A percentile compares a stretch with the other conserved stretches of the same genome.
phyloP scores from a whole-genome alignment of 1,284 basidiomycete species.

The Rhodotorula sp. region DNA sequence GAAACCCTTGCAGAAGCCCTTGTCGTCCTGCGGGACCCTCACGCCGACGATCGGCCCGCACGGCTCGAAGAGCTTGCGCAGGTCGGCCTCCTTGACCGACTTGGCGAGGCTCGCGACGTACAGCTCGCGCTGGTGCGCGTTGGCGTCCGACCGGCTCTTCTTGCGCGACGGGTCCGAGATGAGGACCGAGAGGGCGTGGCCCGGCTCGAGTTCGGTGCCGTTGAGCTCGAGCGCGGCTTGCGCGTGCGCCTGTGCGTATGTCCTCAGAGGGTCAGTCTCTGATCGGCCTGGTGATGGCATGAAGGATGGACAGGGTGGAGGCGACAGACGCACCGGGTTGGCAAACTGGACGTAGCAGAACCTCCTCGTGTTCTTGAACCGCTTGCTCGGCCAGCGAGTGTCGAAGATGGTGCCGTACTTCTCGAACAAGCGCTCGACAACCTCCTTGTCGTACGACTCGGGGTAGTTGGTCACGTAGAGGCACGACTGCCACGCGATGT shows the following conservation, averaged over 20 bases:
- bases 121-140: slow-evolving; percentile 74
- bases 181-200: slow-evolving; percentile 66
- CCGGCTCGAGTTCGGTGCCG: slow-evolving; percentile 67
- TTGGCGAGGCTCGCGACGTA: slow-evolving; percentile 81
- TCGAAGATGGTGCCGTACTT: slow-evolving; percentile 90
- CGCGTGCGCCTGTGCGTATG: slow-evolving; percentile 63
- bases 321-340: slow-evolving; percentile 63
- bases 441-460: slow-evolving; percentile 75
- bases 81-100: slow-evolving; percentile 69
- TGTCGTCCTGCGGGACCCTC: slow-evolving; percentile 70
- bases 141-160: slow-evolving; percentile 82
- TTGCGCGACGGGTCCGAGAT: slow-evolving; percentile 88
- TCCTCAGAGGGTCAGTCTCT: not conserved
- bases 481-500: slow-evolving; percentile 90
- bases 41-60: slow-evolving; percentile 79
- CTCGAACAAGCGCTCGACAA: slow-evolving; percentile 73
- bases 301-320: not conserved
- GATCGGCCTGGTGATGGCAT: not conserved
- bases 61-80: slow-evolving; percentile 74
- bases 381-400: slow-evolving; percentile 96
- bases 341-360: slow-evolving; percentile 95
- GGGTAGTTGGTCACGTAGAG: slow-evolving; percentile 97
- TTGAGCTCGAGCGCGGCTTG: slow-evolving; percentile 75
- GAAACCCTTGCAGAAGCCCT: slow-evolving; percentile 76
- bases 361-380: slow-evolving; percentile 82